These are phyloP conservation scores for Metschnikowia colocasiae DNA, from an alignment of 805 yeast species.

Conservation along the genomic window DNA sequence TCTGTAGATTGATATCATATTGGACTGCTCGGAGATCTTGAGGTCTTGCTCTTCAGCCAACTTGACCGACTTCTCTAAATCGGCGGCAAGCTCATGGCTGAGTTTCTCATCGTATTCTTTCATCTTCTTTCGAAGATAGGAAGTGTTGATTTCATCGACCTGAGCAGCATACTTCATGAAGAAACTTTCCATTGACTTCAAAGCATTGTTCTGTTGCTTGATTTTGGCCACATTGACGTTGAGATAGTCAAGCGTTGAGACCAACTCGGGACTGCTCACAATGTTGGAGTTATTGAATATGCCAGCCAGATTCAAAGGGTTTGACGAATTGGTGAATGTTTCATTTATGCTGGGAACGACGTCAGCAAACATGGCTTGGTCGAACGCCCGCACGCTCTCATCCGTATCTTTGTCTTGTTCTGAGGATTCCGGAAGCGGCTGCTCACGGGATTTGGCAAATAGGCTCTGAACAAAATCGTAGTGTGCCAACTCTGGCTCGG, in stretches of 20 bases:
- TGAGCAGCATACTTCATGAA: slow-evolving; percentile 44
- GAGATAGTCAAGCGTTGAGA: slow-evolving; percentile 52
- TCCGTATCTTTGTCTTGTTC: slow-evolving; percentile 2
- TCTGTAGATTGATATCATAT: slow-evolving; percentile 9
- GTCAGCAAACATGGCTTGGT: slow-evolving; percentile 62
- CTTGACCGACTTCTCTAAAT: slow-evolving; percentile 7
- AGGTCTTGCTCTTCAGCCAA: slow-evolving; percentile 8
- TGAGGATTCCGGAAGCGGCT: slow-evolving; percentile 5
- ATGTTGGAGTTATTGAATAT: slow-evolving; percentile 58
- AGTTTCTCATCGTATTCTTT: slow-evolving; percentile 8
- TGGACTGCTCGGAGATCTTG: slow-evolving; percentile 10
- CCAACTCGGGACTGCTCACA: slow-evolving; percentile 52
- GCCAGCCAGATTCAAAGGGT: slow-evolving; percentile 46
- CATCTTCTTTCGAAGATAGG: slow-evolving; percentile 9
- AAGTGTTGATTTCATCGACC: slow-evolving; percentile 12
- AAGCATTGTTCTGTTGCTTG: slow-evolving; percentile 54
- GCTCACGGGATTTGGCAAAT: slow-evolving; percentile 14
- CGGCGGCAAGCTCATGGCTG: slow-evolving; percentile 7
- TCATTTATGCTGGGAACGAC: slow-evolving; percentile 50
- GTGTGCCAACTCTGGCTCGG: slow-evolving; percentile 32
- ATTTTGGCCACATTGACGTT: slow-evolving; percentile 54
- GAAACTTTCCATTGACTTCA: slow-evolving; percentile 53
- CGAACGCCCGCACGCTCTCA: slow-evolving; percentile 34
- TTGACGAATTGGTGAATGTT: slow-evolving; percentile 31
- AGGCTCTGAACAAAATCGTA: slow-evolving; percentile 35